Conservation (phyloP, 306 rosid species). For the Rosa multiflora region DNA sequence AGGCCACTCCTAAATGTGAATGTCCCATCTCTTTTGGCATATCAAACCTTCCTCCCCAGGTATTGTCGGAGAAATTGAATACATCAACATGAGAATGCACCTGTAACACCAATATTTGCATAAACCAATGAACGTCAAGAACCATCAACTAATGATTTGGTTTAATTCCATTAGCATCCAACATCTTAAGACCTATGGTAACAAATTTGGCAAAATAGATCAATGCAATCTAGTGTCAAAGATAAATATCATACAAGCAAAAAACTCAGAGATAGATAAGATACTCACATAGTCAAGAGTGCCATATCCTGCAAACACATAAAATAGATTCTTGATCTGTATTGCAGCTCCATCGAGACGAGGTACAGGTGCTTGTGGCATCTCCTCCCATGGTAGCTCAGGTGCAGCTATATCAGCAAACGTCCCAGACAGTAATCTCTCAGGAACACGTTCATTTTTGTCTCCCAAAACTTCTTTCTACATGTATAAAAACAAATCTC, state of each 20-base stretch:
- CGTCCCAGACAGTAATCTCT: slow-evolving; percentile 52
- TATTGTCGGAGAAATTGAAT: slow-evolving; percentile 56
- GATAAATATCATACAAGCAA: slow-evolving; percentile 3
- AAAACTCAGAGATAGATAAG: background rate
- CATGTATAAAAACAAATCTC: slow-evolving; percentile 6
- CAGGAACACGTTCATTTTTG: slow-evolving; percentile 22
- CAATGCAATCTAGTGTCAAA: background rate
- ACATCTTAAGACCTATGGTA: background rate
- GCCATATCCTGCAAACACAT: slow-evolving; percentile 80
- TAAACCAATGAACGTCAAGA: slow-evolving; percentile 6
- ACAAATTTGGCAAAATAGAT: background rate
- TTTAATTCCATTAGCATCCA: background rate
- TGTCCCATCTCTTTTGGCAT: slow-evolving; percentile 84
- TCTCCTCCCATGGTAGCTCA: slow-evolving; percentile 68
- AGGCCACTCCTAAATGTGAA: slow-evolving; percentile 85
- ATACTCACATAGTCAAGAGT: slow-evolving; percentile 59
- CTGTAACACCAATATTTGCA: slow-evolving; percentile 36
- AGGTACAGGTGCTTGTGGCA: slow-evolving; percentile 84
- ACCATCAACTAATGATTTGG: background rate
- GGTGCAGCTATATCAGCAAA: slow-evolving; percentile 86
- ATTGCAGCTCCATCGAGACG: slow-evolving; percentile 80
- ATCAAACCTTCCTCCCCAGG: slow-evolving; percentile 59
- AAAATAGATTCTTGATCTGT: slow-evolving; percentile 64
- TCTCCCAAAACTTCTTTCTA: slow-evolving; percentile 30
- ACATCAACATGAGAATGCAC: slow-evolving; percentile 87